These are phyloP conservation scores for Russula foetens DNA, from an alignment of 768 basidiomycete species.

Conservation along the genomic window DNA sequence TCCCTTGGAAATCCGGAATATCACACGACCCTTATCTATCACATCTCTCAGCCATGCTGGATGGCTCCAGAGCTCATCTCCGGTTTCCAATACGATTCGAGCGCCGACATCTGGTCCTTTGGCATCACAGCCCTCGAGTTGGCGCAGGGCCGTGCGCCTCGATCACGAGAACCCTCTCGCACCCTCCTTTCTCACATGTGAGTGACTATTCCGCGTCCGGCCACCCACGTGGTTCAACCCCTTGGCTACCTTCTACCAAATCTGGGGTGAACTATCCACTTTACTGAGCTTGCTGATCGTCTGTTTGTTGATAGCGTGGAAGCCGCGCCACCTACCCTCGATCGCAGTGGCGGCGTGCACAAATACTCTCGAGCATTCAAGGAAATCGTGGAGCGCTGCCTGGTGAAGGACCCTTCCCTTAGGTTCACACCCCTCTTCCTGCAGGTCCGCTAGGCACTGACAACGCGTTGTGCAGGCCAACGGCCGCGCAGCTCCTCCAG, in stretches of 20 bases:
- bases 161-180: slow-evolving; percentile 65
- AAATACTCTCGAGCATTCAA: slow-evolving; percentile 78
- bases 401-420: slow-evolving; percentile 75
- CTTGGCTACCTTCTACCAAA: neutral
- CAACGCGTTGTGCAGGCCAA: slow-evolving; percentile 45
- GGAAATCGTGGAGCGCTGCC: slow-evolving; percentile 74
- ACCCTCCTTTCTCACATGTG: slow-evolving; percentile 70
- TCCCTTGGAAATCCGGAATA: neutral
- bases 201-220: slow-evolving; percentile 18
- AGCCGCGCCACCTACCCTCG: slow-evolving; percentile 69
- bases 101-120: slow-evolving; percentile 94
- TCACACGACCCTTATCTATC: neutral
- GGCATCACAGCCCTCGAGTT: slow-evolving; percentile 93
- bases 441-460: neutral
- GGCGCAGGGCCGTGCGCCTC: slow-evolving; percentile 80
- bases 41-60: slow-evolving; percentile 67
- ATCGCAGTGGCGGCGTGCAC: slow-evolving; percentile 60
- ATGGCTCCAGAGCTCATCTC: slow-evolving; percentile 95
- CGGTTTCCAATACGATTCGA: slow-evolving; percentile 73
- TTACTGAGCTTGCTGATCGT: neutral
- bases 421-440: slow-evolving; percentile 36
- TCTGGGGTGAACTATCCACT: neutral
- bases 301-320: slow-evolving; percentile 45
- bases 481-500: slow-evolving; percentile 67
- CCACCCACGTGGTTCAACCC: neutral